Conservation (phyloP, 768 basidiomycete genomes). For the Podaxis pistillaris region DNA sequence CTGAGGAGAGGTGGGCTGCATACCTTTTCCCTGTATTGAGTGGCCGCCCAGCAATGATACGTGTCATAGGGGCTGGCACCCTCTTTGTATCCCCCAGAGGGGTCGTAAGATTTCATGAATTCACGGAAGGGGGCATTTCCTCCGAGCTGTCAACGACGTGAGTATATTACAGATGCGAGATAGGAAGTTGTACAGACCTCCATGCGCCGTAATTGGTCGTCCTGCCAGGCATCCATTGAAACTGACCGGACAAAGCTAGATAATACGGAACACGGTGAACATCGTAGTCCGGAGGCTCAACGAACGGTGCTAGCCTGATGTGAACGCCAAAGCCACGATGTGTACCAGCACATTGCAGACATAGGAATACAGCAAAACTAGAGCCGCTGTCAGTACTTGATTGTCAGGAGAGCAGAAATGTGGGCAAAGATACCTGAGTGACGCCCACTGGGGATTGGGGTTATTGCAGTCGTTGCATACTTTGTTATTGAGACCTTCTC, state of each 20-base stretch:
- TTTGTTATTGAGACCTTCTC: constrained; percentile 73
- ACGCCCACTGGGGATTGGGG: constrained; percentile 97
- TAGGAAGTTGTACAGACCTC: constrained; percentile 49
- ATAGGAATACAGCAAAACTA: constrained; percentile 87
- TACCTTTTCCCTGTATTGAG: constrained; percentile 94
- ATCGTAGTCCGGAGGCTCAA: constrained; percentile 15
- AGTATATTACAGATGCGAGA: constrained; percentile 4
- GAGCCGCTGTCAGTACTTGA: constrained; percentile 15
- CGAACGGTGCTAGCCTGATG: constrained; percentile 55
- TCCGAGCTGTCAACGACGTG: constrained; percentile 55
- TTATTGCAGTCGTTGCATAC: constrained; percentile 79
- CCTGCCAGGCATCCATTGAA: constrained; percentile 96
- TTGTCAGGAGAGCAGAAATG: constrained; percentile 10
- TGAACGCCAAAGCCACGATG: constrained; percentile 95
- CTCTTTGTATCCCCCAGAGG: constrained; percentile 69
- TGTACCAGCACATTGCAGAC: constrained; percentile 82
- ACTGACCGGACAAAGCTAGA: constrained; percentile 86
- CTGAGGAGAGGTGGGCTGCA: constrained; percentile 16
- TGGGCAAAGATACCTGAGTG: constrained; percentile 51
- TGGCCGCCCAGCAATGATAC: constrained; percentile 92
- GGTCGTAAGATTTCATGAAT: constrained; percentile 72
- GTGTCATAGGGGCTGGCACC: constrained; percentile 65
- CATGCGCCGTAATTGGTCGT: constrained; percentile 87
- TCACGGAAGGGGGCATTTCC: constrained; percentile 83
- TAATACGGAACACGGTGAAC: constrained; percentile 20